Evolutionary conservation across 768 basidiomycete species (phyloP), one percentile per base, ranked within the genome.

Genomic region (Clathrus columnatus): DNA sequence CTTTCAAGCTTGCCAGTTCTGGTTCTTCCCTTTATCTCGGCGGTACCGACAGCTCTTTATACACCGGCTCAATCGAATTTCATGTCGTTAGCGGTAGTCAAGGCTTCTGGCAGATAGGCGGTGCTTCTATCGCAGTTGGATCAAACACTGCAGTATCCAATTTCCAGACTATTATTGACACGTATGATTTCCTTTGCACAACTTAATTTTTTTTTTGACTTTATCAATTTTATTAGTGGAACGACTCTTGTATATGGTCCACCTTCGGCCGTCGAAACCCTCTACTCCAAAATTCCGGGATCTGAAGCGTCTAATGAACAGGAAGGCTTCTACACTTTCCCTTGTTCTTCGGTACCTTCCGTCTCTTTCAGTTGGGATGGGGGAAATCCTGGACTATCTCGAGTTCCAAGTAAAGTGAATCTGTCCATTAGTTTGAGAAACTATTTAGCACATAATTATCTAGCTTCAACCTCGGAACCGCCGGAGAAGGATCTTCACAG

Each of bases 31-130:
- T n/a, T n/a, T n/a, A n/a, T n/a, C n/a, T n/a, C 45, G 73, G 73
- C 17, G 71, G 71, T 20, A 62, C 64, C 44, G 68, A 73, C 57
- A 48, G 61, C 6, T 51, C 62, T n/a, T 67, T 67, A 30, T 70
- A 65, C 59, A 62, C 62, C 27, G 69, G 69, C 5, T 27, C 43
- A 4, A 63, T 72, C 55, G 64, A 63, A 43, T 74, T 67, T 61
- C 59, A 68, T 21, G 57, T 63, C 0, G 60, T 73, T 54, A 46
- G 61, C 21, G 45, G 51, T 20, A 32, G n/a, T 11, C 27, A 45
- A 26, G 64, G 61, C 8, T 67, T 51, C 61, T 68, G 67, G 67
- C 64, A 68, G 54, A 58, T 63, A 48, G 46, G 49, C n/a, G 43
- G 51, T 23, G 63, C 50, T 17, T 48, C 46, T 18, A 46, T 57